These are phyloP conservation scores for Bruguiera gymnorhiza DNA, from an alignment of 345 rosid genomes.

Conservation along the genomic window DNA sequence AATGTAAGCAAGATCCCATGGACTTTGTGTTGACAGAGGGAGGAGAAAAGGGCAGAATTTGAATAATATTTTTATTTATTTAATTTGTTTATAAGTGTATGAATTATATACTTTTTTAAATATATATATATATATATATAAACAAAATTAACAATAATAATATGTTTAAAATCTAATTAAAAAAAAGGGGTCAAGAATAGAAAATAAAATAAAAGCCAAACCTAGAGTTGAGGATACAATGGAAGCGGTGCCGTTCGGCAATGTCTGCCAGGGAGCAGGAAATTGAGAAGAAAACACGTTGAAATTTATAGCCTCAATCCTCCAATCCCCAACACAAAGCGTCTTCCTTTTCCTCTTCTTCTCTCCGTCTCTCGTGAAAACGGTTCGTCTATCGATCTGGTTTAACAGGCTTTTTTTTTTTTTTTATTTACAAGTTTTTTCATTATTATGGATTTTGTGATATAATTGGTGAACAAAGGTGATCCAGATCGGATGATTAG, in stretches of 20 bases:
- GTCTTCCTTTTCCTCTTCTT: neutral
- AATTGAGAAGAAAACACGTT: constrained; percentile 17
- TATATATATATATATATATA: too few relatives aligned
- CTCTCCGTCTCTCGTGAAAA: constrained; percentile 29
- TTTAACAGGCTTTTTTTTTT: constrained; percentile 8
- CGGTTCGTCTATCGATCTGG: constrained; percentile 1
- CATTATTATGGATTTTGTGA: neutral
- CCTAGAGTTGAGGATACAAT: too few relatives aligned
- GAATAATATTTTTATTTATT: too few relatives aligned
- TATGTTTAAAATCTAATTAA: too few relatives aligned
- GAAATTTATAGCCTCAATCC: constrained; percentile 36
- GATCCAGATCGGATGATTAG: neutral
- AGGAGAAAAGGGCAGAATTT: too few relatives aligned
- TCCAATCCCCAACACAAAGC: constrained; percentile 15
- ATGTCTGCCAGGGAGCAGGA: neutral
- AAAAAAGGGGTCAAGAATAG: too few relatives aligned
- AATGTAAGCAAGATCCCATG: too few relatives aligned
- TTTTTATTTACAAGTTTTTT: neutral
- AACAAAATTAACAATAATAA: too few relatives aligned
- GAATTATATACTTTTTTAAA: too few relatives aligned
- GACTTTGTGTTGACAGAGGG: too few relatives aligned
- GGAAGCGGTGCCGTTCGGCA: neutral
- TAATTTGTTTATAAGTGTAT: too few relatives aligned
- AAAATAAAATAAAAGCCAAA: too few relatives aligned
- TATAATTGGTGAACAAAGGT: neutral